Evolutionary conservation across 2,329 filamentous ascomycete species (phyloP).

Genomic region (Rachicladosporium sp.): DNA sequence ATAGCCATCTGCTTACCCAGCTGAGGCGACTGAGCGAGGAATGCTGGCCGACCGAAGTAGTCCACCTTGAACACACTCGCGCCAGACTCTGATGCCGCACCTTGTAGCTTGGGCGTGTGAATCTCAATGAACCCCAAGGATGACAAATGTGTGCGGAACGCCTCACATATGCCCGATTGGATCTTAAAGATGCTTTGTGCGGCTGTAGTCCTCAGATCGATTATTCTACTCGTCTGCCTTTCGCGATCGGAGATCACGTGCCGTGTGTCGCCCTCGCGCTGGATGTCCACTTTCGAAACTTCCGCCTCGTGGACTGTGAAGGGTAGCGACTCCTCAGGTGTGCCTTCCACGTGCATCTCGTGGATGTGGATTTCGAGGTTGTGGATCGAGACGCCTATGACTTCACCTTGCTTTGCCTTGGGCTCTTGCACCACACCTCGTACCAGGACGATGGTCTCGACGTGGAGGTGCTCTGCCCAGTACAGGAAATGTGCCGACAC

Average conservation of each 20-base stretch:
- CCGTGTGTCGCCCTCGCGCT: constrained; percentile 43
- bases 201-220: constrained; percentile 74
- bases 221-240: constrained; percentile 64
- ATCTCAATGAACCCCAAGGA: constrained; percentile 77
- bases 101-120: constrained; percentile 84
- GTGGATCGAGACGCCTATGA: constrained; percentile 65
- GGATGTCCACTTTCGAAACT: constrained; percentile 44
- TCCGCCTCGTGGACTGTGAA: constrained; percentile 62
- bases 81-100: constrained; percentile 79
- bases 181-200: constrained; percentile 83
- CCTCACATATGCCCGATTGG: constrained; percentile 64
- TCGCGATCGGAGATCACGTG: constrained; percentile 58
- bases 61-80: constrained; percentile 84
- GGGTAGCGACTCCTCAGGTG: constrained; percentile 49
- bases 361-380: constrained; percentile 64
- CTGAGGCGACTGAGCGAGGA: constrained; percentile 84
- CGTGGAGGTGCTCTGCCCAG: constrained; percentile 72
- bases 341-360: constrained; percentile 49
- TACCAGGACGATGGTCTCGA: constrained; percentile 68
- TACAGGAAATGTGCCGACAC: constrained; percentile 66
- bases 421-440: constrained; percentile 61
- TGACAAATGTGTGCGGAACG: constrained; percentile 68
- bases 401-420: constrained; percentile 49
- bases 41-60: constrained; percentile 79
- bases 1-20: constrained; percentile 89